Base-by-base conservation (phyloP, 345 rosid genomes). In the Triadica sebifera region DNA sequence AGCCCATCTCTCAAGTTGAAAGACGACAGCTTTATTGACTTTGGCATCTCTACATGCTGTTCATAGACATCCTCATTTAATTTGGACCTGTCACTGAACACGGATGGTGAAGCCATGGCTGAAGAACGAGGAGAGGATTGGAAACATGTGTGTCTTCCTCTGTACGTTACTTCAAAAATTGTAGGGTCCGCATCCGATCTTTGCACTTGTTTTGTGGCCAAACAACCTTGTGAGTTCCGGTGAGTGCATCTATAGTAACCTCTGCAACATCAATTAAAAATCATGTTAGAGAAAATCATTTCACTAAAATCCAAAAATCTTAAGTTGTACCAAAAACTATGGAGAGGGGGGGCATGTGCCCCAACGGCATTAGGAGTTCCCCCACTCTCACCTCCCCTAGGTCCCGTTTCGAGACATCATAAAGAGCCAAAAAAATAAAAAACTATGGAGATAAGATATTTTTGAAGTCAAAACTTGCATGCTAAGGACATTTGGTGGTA, bases 161-260 rank as follows among this genome's bases (percentile, higher is more conserved):
- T 72, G 58, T 90, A 88, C 12, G 82, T 87, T 45, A 88, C 81
- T 65, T 86, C 89, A n/a, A 84, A 71, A n/a, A 84, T 50, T 0
- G 79, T 73, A 2, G 78, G 89, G 72, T 90, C 87, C 0, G 71
- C 45, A 55, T 84, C 85, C 6, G 91, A 90, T 79, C 78, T 86
- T 57, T 90, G 95, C 57, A 90, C 90, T 61, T 86, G 91, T 74
- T 90, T 90, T 9, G 81, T 87, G 60, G 95, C 95, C 74, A 88
- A 78, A 75, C 95, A 90, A 13, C 89, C 91, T 56, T 82, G 91
- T 8, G 81, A 69, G 38, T 73, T 79, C 7, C 93, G 89, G 69
- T 88, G 82, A 6, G 89, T 88, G 83, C 95, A 90, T 59, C 91
- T 79, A 60, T 83, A 90, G 63, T 90, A 90, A 37, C 85, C 89